Conservation (phyloP, 495 filamentous ascomycete genomes). For the Aspergillus avenaceus region DNA sequence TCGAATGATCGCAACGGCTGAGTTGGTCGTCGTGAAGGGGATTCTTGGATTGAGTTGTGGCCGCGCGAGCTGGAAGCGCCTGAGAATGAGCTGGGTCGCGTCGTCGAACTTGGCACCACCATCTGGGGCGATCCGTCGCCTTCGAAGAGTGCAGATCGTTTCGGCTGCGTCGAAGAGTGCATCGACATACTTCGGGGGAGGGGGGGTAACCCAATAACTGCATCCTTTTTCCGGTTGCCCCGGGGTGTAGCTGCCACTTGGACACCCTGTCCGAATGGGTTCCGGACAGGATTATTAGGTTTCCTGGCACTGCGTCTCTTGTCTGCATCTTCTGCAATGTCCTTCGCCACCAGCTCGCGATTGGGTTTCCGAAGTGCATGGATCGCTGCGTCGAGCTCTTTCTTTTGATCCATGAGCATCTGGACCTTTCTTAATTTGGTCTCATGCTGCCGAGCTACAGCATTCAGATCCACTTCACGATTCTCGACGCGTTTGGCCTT, state of each 20-base stretch:
- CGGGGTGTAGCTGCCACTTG: conserved; percentile 78
- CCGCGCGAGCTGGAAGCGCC: conserved; percentile 9
- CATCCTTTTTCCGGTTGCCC: conserved; percentile 40
- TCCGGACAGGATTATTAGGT: conserved; percentile 61
- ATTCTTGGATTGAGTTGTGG: conserved; percentile 43
- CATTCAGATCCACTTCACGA: conserved; percentile 65
- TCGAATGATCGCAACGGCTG: conserved; percentile 26
- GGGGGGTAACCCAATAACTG: conserved; percentile 25
- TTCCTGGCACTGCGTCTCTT: conserved; percentile 51
- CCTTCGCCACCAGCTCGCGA: conserved; percentile 68
- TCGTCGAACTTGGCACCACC: conserved; percentile 16
- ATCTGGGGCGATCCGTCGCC: conserved; percentile 14
- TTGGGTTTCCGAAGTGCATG: conserved; percentile 82
- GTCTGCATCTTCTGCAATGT: conserved; percentile 66
- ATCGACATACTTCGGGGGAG: conserved; percentile 22
- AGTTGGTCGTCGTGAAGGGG: conserved; percentile 46
- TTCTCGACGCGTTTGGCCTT: conserved; percentile 58
- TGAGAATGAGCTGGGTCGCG: conserved; percentile 16
- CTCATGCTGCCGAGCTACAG: conserved; percentile 52
- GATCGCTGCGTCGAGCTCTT: conserved; percentile 81
- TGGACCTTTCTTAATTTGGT: conserved; percentile 70
- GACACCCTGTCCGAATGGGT: conserved; percentile 53
- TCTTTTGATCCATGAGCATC: conserved; percentile 59
- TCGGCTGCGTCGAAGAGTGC: conserved; percentile 12
- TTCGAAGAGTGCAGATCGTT: conserved; percentile 7